Evolutionary conservation across 345 rosid genomes (phyloP).

Genomic region (Moricandia arvensis): DNA sequence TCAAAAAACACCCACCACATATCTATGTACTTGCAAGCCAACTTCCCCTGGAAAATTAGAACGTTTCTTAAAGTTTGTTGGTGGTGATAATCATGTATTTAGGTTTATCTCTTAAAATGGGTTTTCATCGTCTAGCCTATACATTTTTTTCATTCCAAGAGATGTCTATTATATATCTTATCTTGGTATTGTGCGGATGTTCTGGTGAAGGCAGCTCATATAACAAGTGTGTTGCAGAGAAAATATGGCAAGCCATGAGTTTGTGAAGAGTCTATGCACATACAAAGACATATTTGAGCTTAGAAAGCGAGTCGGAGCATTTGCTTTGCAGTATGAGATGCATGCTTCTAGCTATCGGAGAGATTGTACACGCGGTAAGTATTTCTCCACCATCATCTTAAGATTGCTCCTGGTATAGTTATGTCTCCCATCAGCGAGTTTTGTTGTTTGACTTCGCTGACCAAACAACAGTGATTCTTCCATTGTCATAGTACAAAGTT

Average conservation of each 20-base stretch:
- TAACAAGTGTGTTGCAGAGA: too few species aligned
- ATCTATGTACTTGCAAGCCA: too few species aligned
- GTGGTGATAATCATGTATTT: too few species aligned
- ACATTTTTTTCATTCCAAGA: too few species aligned
- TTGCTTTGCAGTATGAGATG: slow-evolving; percentile 85
- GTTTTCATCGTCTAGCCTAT: too few species aligned
- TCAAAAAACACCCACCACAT: too few species aligned
- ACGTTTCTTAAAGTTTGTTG: too few species aligned
- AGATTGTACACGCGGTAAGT: slow-evolving; percentile 40
- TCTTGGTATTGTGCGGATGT: slow-evolving; percentile 31
- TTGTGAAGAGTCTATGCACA: slow-evolving; percentile 58
- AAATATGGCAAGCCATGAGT: slow-evolving; percentile 26
- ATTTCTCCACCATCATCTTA: background rate
- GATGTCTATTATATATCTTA: too few species aligned
- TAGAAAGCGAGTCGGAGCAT: slow-evolving; percentile 69
- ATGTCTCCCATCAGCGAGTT: slow-evolving; percentile 10
- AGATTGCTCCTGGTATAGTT: background rate
- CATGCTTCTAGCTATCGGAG: slow-evolving; percentile 54
- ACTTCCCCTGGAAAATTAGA: too few species aligned
- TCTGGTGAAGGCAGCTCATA: too few species aligned
- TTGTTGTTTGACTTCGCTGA: background rate
- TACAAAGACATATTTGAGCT: slow-evolving; percentile 73
- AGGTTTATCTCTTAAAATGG: too few species aligned
- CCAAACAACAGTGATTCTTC: background rate
- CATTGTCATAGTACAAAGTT: background rate